Percentiles rank a stretch among this genome's conserved stretches.
These are phyloP conservation scores for Colletotrichum sp. DNA, from an alignment of 2,329 filamentous ascomycete genomes.

Conservation along the genomic window DNA sequence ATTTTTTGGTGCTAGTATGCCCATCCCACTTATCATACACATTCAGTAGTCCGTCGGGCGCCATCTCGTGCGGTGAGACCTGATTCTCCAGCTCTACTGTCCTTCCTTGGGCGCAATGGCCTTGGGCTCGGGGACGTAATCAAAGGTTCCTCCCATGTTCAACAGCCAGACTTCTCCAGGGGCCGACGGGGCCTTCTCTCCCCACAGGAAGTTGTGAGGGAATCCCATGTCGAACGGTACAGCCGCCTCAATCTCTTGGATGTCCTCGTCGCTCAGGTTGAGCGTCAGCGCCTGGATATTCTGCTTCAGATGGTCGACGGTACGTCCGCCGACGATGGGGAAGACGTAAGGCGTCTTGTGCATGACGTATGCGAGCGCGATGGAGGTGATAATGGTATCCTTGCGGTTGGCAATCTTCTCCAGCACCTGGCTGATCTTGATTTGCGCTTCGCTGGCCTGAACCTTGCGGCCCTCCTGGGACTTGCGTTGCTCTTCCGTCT, in stretches of 20 bases:
- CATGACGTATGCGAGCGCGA: conserved; percentile 76
- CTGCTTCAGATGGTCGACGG: conserved; percentile 69
- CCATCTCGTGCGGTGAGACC: conserved; percentile 37
- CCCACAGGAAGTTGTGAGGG: conserved; percentile 64
- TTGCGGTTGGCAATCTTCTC: conserved; percentile 55
- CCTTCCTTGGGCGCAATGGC: conserved; percentile 46
- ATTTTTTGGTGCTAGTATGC: not conserved
- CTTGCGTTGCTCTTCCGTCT: conserved; percentile 34
- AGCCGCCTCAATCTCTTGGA: conserved; percentile 69
- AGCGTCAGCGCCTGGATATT: conserved; percentile 74
- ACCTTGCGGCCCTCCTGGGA: conserved; percentile 39
- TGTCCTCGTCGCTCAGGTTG: conserved; percentile 63
- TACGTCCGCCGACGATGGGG: conserved; percentile 74
- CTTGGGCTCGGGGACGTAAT: conserved; percentile 51
- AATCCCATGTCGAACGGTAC: conserved; percentile 70
- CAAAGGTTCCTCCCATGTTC: conserved; percentile 51
- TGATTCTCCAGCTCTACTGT: conserved; percentile 44
- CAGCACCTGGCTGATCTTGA: conserved; percentile 49
- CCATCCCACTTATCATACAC: not conserved
- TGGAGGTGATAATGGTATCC: conserved; percentile 47
- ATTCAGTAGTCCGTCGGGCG: conserved; percentile 13
- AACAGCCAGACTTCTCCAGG: conserved; percentile 48
- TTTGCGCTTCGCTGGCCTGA: conserved; percentile 56
- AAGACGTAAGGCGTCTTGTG: conserved; percentile 75
- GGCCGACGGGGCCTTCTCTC: conserved; percentile 38